Evolutionary conservation across 495 filamentous ascomycete species (phyloP).

Genomic region (Daldinia vernicosa): DNA sequence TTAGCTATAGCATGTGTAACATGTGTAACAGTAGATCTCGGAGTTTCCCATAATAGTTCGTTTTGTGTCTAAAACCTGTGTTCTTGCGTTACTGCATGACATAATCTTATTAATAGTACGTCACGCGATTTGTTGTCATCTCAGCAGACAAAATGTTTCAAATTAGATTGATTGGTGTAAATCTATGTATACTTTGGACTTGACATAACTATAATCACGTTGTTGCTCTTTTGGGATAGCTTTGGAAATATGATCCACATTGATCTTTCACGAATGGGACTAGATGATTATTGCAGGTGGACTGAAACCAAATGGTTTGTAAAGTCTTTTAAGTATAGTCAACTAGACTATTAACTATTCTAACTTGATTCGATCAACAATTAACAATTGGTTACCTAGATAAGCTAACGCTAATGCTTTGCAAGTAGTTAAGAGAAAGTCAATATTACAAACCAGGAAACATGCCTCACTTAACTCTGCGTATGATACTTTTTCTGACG

Average conservation of each 20-base stretch:
- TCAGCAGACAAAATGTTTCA: background rate
- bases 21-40: constrained; percentile 1
- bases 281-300: background rate
- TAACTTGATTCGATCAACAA: background rate
- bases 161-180: constrained; percentile 1
- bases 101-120: background rate
- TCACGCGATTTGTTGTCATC: background rate
- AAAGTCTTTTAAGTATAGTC: background rate
- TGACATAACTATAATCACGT: background rate
- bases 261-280: background rate
- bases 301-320: background rate
- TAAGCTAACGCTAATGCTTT: background rate
- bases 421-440: background rate
- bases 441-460: background rate
- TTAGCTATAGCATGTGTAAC: background rate
- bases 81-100: background rate
- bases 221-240: background rate
- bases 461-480: background rate
- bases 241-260: background rate
- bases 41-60: background rate
- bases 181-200: background rate
- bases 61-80: background rate
- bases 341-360: background rate
- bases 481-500: background rate
- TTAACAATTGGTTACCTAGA: no score